Evolutionary conservation across 306 rosid genomes (phyloP), one percentile per base, ranked within the genome.

Genomic region (Cucurbita argyrosperma): DNA sequence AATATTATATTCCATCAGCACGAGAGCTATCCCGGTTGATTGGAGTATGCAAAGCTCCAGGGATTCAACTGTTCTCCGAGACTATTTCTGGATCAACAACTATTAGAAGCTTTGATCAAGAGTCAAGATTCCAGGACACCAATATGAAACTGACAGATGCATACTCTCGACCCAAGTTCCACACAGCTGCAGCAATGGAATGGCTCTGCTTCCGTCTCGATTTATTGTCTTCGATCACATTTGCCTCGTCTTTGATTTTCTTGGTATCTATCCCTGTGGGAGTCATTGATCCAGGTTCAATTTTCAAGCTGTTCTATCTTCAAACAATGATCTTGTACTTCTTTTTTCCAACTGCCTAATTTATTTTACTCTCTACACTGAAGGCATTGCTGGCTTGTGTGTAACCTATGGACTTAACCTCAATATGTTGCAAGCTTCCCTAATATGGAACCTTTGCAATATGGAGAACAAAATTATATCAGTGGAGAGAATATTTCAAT

Each of bases 11-110:
- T 54, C 78, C 92, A 67, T 79, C 96, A 42, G 91, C 96, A 0
- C 77, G 92, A 53, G 96, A 90, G 76, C 80, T 92, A 71, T 77
- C 98, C 15, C 85, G 96, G 42, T 80, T 90, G 76, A 84, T 86
- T 71, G 98, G 98, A 58, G 89, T 85, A 18, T 89, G 92, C 86
- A 87, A 93, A 86, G 96, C 98, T 76, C 96, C 92, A n/a, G 91
- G 87, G 18, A 87, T 92, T 58, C 96, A 90, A 58, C 92, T 88
- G 70, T 92, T 92, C 83, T 76, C 96, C 0, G 96, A 92, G 82
- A 90, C 96, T 2, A 85, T 92, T 54, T 90, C 90, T 9, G 98
- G 96, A 59, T 76, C 90, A 68, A 84, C 84, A 56, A 90, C 98
- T 51, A 92, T 90, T 46, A 85, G 98, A 76, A 76, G 96, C 81